Percentiles rank a stretch among this genome's conserved stretches.
Evolutionary conservation across 306 rosid genomes (phyloP).

Genomic region (Oxytropis ochrocephala): DNA sequence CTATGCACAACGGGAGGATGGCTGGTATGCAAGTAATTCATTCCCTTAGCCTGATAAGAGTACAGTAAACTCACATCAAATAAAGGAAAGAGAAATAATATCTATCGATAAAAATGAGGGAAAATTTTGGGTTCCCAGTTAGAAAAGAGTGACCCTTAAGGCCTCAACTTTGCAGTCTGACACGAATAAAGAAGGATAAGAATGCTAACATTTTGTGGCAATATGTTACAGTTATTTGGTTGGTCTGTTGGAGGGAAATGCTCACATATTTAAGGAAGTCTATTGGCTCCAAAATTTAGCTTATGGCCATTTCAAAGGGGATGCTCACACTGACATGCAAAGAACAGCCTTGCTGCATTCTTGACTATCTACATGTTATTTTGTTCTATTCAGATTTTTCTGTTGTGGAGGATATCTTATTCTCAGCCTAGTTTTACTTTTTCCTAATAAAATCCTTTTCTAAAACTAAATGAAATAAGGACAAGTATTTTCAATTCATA

Average conservation of each 20-base stretch:
- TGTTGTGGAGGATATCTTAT: background rate
- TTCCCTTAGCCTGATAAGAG: constrained; percentile 81
- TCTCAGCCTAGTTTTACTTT: background rate
- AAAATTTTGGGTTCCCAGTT: background rate
- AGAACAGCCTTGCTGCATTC: background rate
- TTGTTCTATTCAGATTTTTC: background rate
- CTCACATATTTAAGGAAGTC: background rate
- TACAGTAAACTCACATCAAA: constrained; percentile 19
- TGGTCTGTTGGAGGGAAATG: constrained; percentile 9
- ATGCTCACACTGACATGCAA: background rate
- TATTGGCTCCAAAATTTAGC: constrained; percentile 2
- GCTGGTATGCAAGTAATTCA: constrained; percentile 99
- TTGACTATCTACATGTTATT: background rate
- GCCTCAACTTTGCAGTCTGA: background rate
- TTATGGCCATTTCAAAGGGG: background rate
- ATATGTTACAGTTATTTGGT: background rate
- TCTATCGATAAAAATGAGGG: constrained; percentile 2
- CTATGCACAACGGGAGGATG: constrained; percentile 96
- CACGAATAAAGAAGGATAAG: constrained; percentile 10
- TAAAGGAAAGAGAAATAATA: background rate
- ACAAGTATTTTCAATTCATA: constrained; percentile 28
- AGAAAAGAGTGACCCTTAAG: background rate
- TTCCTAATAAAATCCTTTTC: background rate
- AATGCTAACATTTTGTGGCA: background rate
- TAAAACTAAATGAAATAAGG: background rate